These are phyloP conservation scores for Pyrus hybrid DNA, from an alignment of 331 rosid genomes.

Conservation along the genomic window DNA sequence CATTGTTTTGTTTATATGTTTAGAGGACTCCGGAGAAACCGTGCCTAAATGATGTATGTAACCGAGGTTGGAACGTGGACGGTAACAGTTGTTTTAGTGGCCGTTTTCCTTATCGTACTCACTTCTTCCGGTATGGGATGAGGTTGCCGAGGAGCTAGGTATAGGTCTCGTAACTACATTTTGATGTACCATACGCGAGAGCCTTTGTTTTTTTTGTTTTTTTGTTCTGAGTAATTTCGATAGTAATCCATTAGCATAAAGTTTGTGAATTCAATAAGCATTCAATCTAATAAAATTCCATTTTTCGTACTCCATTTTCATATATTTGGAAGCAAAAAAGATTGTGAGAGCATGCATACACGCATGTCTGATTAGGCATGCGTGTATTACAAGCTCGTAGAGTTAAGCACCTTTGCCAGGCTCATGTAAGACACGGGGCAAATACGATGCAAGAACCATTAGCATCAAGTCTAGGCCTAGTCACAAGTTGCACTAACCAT, in stretches of 20 bases:
- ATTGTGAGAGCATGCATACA: background rate
- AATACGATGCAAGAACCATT: too few relatives aligned
- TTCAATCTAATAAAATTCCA: background rate
- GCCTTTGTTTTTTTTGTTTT: too few relatives aligned
- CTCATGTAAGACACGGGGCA: background rate
- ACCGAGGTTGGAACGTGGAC: conserved; percentile 92
- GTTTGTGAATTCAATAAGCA: background rate
- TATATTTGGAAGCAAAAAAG: background rate
- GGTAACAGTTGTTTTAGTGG: conserved; percentile 46
- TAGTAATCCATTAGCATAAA: background rate
- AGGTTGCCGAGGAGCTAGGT: conserved; percentile 97
- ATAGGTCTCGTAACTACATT: conserved; percentile 77
- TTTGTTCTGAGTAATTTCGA: conserved; percentile 14
- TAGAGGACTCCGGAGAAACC: conserved; percentile 88
- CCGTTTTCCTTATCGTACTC: conserved; percentile 70
- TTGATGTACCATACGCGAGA: conserved; percentile 31
- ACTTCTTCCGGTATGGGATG: conserved; percentile 91
- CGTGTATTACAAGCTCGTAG: background rate
- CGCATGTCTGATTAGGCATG: too few relatives aligned
- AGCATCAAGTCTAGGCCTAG: too few relatives aligned
- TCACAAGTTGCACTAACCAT: too few relatives aligned
- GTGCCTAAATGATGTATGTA: conserved; percentile 87
- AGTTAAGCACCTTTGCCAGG: background rate
- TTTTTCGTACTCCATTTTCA: background rate
- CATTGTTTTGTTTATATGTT: background rate